Conservation (phyloP, 352 stramenopile species). For the Phytopythium montanum region DNA sequence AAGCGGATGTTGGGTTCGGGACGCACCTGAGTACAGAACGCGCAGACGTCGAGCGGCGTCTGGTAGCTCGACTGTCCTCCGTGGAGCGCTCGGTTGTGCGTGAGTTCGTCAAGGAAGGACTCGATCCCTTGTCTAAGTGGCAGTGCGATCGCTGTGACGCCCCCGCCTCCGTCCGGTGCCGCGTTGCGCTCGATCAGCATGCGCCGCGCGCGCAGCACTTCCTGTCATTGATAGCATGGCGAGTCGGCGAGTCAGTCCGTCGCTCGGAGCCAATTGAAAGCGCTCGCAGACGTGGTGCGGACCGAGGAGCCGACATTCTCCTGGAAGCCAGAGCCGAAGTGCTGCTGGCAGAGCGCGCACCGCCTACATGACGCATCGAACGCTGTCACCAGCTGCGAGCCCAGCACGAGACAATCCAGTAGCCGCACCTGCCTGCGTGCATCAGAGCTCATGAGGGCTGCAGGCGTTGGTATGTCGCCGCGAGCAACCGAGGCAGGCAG, state of each 20-base stretch:
- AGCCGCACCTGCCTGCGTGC: neutral
- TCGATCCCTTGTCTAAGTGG: constrained; percentile 7
- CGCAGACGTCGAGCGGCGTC: constrained; percentile 4
- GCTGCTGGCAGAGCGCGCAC: constrained; percentile 8
- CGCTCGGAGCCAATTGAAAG: too few species aligned
- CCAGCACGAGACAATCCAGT: neutral
- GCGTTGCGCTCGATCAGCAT: constrained; percentile 10
- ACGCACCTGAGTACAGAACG: constrained; percentile 9
- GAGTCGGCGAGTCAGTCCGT: too few species aligned
- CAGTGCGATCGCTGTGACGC: constrained; percentile 1
- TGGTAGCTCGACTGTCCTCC: neutral
- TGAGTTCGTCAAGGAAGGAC: constrained; percentile 5
- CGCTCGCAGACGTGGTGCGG: too few species aligned
- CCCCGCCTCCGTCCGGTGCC: constrained; percentile 1
- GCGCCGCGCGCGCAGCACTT: constrained; percentile 7
- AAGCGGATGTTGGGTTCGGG: neutral
- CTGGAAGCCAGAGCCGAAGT: constrained; percentile 7
- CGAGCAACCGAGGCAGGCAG: too few species aligned
- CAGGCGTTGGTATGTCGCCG: too few species aligned
- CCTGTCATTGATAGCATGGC: neutral
- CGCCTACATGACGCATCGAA: neutral
- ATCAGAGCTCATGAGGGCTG: neutral
- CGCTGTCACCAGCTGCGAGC: neutral
- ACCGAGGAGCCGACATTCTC: constrained; percentile 9
- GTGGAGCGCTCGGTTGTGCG: neutral